These are phyloP conservation scores for Apiospora sp. DNA, from an alignment of 2,329 filamentous ascomycete genomes.

Conservation along the genomic window DNA sequence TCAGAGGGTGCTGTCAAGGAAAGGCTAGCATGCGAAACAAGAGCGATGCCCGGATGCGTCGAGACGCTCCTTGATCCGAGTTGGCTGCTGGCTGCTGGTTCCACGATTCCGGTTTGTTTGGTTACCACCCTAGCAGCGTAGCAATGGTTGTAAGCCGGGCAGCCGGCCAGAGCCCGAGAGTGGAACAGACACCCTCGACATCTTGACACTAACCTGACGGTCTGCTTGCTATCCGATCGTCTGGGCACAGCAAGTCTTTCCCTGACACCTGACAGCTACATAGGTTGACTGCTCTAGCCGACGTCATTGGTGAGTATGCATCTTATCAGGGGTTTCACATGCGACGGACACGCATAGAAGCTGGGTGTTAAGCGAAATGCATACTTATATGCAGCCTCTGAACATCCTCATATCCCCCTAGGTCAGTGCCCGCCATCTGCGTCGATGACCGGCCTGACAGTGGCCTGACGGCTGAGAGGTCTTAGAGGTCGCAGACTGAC, in stretches of 20 bases:
- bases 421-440: not conserved
- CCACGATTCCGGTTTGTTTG: constrained; percentile 4
- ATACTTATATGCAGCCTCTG: not conserved
- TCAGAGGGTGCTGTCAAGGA: constrained; percentile 2
- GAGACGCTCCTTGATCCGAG: constrained; percentile 14
- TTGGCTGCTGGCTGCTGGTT: not conserved
- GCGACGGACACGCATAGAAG: not conserved
- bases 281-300: not conserved
- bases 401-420: constrained; percentile 9
- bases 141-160: not conserved
- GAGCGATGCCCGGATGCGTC: too few relatives aligned
- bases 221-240: not conserved
- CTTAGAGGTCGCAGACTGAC: not conserved
- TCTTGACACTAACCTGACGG: not conserved
- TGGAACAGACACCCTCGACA: not conserved
- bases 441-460: not conserved
- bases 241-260: not conserved
- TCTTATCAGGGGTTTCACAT: not conserved
- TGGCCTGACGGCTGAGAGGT: not conserved
- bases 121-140: not conserved
- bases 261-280: not conserved
- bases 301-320: not conserved
- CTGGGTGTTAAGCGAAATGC: not conserved
- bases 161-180: not conserved
- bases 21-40: constrained; percentile 4